Base-by-base conservation (phyloP, 805 yeast species). In the Blastobotrys chiropterorum region DNA sequence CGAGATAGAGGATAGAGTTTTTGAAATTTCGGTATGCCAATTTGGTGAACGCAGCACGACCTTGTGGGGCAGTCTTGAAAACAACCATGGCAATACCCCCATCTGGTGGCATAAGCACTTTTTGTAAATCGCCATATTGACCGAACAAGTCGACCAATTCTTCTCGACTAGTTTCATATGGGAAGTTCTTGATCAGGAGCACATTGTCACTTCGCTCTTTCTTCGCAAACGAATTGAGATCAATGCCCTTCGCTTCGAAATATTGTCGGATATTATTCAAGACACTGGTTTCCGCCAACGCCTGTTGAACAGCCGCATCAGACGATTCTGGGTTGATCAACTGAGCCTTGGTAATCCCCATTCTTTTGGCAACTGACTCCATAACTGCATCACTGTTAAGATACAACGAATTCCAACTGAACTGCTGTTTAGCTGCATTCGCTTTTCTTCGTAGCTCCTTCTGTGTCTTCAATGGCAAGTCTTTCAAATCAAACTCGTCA, bases 21-120 rank as follows among this genome's bases (percentile, higher is more conserved):
- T 90, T 90, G 63, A 92, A 81, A 62, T 97, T 77, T 65, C 92
- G 82, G 67, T 84, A 94, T 16, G 97, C 86, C 44, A 94, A 73
- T 62, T 88, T 89, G 26, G 86, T 75, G 66, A 94, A 94, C 0
- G 98, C 98, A 2, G 87, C 76, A 69, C 97, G 82, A 1, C 95
- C 98, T 44, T 85, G 74, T 13, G 95, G 85, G 2, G 82, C 71
- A 66, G 86, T 92, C 61, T 90, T 76, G 68, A 83, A 90, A 68
- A 92, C 97, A 7, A 94, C 83, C 63, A 94, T 86, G 11, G 98
- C 97, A 61, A 94, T 89, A 0, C 97, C 90, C 7, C 97, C 98
- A 3, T 95, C 86, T 3, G 97, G 96, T 14, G 99, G 99, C 89
- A 94, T 86, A 56, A 94, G 70, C 15, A 90, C 74, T 59, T 96